These are phyloP conservation scores for Colletotrichum sp. DNA, from an alignment of 2,329 filamentous ascomycete genomes.

Conservation along the genomic window DNA sequence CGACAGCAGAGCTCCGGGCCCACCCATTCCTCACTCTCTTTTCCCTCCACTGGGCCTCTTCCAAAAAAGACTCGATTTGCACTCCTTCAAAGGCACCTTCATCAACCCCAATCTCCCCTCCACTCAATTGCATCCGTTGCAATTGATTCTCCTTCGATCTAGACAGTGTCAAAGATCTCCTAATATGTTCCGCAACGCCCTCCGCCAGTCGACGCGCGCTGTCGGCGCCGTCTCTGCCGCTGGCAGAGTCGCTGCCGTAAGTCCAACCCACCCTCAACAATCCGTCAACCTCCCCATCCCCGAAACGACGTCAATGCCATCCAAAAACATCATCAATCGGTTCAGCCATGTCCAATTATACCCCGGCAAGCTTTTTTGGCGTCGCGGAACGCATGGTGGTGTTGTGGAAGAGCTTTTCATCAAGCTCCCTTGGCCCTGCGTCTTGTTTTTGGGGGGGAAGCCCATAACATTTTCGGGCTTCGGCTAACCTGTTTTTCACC, in stretches of 20 bases:
- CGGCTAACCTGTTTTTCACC: slow-evolving; percentile 58
- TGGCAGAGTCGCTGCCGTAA: slow-evolving; percentile 92
- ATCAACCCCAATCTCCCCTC: slow-evolving; percentile 64
- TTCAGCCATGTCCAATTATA: slow-evolving; percentile 41
- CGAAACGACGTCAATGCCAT: slow-evolving; percentile 51
- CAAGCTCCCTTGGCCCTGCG: slow-evolving; percentile 35
- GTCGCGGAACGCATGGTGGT: slow-evolving; percentile 21
- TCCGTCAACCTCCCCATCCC: slow-evolving; percentile 34
- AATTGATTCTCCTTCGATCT: slow-evolving; percentile 64
- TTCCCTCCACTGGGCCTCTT: slow-evolving; percentile 44
- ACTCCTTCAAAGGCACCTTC: slow-evolving; percentile 53
- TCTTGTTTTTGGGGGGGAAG: slow-evolving; percentile 26
- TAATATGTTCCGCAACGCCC: slow-evolving; percentile 96
- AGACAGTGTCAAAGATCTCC: slow-evolving; percentile 58
- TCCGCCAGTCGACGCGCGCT: slow-evolving; percentile 95
- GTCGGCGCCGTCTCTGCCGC: slow-evolving; percentile 92
- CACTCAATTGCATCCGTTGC: slow-evolving; percentile 66
- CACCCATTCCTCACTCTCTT: slow-evolving; percentile 38
- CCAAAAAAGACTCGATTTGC: slow-evolving; percentile 49
- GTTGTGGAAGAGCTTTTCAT: slow-evolving; percentile 34
- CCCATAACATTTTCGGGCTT: slow-evolving; percentile 48
- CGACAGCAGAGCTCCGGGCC: slow-evolving; percentile 23
- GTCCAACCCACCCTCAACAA: slow-evolving; percentile 46
- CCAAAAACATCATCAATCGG: slow-evolving; percentile 44
- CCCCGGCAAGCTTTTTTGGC: slow-evolving; percentile 40